Conservation (phyloP, 768 basidiomycete genomes). For the Hericium rajendrae region DNA sequence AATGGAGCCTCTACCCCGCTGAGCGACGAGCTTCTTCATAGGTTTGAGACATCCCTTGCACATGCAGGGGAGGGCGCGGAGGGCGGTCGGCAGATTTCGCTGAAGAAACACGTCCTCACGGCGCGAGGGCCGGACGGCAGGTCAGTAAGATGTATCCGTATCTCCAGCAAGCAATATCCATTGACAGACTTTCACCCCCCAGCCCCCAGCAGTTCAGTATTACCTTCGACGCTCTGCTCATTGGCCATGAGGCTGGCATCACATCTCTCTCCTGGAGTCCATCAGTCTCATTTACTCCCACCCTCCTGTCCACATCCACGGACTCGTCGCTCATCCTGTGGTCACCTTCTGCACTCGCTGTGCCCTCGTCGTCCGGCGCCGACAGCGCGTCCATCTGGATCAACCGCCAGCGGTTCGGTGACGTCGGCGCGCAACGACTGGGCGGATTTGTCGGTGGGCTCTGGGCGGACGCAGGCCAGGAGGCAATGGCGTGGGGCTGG, state of each 20-base stretch:
- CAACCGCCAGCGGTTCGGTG: constrained; percentile 84
- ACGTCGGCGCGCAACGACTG: constrained; percentile 82
- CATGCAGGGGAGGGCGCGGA: constrained; percentile 66
- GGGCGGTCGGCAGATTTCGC: constrained; percentile 77
- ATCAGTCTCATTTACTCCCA: constrained; percentile 22
- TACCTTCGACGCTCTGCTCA: constrained; percentile 85
- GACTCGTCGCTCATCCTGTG: constrained; percentile 95
- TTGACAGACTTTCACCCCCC: not conserved
- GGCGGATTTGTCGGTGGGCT: constrained; percentile 89
- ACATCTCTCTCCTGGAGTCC: constrained; percentile 85
- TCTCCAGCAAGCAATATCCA: not conserved
- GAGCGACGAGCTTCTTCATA: constrained; percentile 74
- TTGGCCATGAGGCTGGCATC: constrained; percentile 93
- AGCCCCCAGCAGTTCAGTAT: constrained; percentile 57
- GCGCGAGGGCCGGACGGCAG: constrained; percentile 42
- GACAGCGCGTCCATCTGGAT: constrained; percentile 73
- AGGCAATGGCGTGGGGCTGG: constrained; percentile 87
- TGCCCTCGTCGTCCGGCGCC: constrained; percentile 16
- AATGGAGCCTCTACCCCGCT: constrained; percentile 19
- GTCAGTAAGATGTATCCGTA: constrained; percentile 4
- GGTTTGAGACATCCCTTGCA: constrained; percentile 76
- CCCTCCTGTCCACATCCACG: constrained; percentile 84
- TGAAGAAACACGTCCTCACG: constrained; percentile 74
- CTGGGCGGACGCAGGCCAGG: constrained; percentile 57
- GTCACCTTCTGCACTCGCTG: constrained; percentile 59